Conservation (phyloP, 257 asterid species). For the Petunia axillaris region DNA sequence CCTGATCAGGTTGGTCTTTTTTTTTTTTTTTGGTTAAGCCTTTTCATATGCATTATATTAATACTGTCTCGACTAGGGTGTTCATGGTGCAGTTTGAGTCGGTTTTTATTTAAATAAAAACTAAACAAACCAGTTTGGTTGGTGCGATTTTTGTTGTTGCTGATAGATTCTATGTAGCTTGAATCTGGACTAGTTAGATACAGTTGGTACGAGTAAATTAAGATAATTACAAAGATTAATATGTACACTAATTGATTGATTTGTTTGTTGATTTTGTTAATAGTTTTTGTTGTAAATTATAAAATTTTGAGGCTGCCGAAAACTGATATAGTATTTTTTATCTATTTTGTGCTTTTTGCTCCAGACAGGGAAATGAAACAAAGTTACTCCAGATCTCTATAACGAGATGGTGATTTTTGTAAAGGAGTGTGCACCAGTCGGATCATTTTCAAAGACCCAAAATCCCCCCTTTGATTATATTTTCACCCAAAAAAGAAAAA, state of each 20-base stretch:
- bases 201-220: too few relatives aligned
- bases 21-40: background rate
- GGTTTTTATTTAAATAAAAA: too few relatives aligned
- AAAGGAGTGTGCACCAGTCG: slow-evolving; percentile 22
- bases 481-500: background rate
- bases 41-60: background rate
- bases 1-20: slow-evolving; percentile 33
- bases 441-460: slow-evolving; percentile 27
- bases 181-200: too few relatives aligned
- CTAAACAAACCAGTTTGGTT: background rate
- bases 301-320: background rate
- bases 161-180: too few relatives aligned
- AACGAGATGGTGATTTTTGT: slow-evolving; percentile 29
- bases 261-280: background rate
- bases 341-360: slow-evolving; percentile 25
- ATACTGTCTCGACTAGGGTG: too few relatives aligned
- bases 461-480: background rate
- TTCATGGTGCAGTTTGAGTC: too few relatives aligned
- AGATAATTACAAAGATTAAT: too few relatives aligned
- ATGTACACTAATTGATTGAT: background rate
- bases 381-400: slow-evolving; percentile 25
- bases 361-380: slow-evolving; percentile 28
- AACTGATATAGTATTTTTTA: slow-evolving; percentile 27
- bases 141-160: too few relatives aligned
- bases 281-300: too few relatives aligned